phyloP scores from a whole-genome alignment of 148 eudicot species.

The Simmondsia chinensis region DNA sequence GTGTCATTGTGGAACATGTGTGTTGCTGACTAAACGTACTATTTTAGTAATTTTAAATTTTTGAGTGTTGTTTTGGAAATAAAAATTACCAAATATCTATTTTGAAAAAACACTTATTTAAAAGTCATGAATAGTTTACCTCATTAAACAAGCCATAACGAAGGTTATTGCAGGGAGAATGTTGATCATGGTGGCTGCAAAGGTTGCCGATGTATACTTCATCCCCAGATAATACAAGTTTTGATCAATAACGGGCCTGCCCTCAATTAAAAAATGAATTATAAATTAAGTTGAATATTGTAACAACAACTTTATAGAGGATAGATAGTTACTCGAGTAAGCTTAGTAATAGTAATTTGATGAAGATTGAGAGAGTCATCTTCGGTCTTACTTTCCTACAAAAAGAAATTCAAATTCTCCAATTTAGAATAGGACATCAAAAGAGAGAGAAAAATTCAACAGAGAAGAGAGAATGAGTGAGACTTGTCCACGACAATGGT shows the following conservation, averaged over 20 bases:
- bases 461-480: conserved; percentile 8
- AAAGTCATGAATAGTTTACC: too few species aligned
- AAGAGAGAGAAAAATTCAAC: background rate
- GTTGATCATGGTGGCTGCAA: conserved; percentile 74
- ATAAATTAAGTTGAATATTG: background rate
- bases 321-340: conserved; percentile 58
- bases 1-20: too few species aligned
- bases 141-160: conserved; percentile 65
- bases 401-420: background rate
- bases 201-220: conserved; percentile 84
- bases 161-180: conserved; percentile 87
- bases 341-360: conserved; percentile 57
- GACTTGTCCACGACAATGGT: conserved; percentile 76
- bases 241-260: conserved; percentile 90
- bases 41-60: too few species aligned
- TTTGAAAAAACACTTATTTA: too few species aligned
- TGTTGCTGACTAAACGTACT: too few species aligned
- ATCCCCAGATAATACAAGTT: conserved; percentile 75
- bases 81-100: too few species aligned
- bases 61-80: too few species aligned
- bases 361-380: conserved; percentile 62
- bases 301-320: background rate
- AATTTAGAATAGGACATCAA: background rate
- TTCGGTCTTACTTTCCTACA: conserved; percentile 79
- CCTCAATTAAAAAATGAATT: background rate